phyloP scores from a whole-genome alignment of 176 grass and related monocot species.

The Dactylis glomerata region DNA sequence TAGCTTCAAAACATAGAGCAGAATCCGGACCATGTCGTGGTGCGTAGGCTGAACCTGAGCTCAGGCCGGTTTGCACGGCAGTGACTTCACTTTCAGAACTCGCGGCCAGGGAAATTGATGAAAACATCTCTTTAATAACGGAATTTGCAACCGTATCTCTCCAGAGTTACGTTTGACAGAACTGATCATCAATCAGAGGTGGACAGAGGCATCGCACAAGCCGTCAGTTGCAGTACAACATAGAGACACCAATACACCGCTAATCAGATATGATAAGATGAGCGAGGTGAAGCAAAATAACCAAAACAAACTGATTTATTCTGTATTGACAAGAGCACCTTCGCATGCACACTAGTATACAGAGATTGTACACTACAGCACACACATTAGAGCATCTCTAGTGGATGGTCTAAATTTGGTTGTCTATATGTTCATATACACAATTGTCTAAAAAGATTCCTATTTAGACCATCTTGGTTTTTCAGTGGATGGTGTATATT shows the following conservation, averaged over 20 bases:
- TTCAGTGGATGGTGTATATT: no score
- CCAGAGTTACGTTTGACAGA: neutral
- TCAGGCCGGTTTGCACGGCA: neutral
- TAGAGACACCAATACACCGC: neutral
- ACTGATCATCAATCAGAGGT: neutral
- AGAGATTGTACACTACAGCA: conserved; percentile 7
- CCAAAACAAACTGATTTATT: neutral
- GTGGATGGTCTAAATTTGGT: no score
- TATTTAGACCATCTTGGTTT: no score
- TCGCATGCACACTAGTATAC: conserved; percentile 9
- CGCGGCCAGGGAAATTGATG: no score
- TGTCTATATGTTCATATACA: no score
- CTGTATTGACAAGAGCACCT: no score
- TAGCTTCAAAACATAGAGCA: neutral
- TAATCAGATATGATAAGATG: neutral
- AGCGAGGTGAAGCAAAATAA: neutral
- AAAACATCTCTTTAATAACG: neutral
- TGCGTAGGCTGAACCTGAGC: neutral
- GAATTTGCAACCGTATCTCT: no score
- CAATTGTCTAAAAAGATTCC: no score
- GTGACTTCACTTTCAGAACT: no score
- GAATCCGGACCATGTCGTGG: neutral
- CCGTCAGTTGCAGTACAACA: no score
- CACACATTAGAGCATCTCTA: neutral
- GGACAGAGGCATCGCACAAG: neutral